Percentiles rank a stretch among this genome's conserved stretches.
Evolutionary conservation across 1,284 basidiomycete genomes (phyloP).

Genomic region (Microstroma glucosiphilum): DNA sequence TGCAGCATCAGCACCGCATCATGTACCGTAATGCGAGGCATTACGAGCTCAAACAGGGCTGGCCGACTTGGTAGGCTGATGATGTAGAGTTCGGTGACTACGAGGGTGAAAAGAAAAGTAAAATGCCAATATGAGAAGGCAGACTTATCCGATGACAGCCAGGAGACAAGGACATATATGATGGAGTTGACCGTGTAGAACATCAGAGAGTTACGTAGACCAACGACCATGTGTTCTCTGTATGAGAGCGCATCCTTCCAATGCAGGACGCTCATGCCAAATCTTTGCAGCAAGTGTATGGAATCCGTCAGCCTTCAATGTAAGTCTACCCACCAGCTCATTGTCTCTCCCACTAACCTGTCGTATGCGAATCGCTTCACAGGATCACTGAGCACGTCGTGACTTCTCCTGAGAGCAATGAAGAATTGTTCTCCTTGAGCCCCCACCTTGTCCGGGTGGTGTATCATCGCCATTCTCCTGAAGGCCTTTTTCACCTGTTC

Average conservation of each 20-base stretch:
- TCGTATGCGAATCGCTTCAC: conserved; percentile 78
- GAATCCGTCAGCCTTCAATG: neutral
- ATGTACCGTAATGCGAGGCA: conserved; percentile 63
- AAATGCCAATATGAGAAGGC: conserved; percentile 48
- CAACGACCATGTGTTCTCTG: conserved; percentile 66
- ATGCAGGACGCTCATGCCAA: conserved; percentile 65
- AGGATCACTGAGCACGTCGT: conserved; percentile 72
- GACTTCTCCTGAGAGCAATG: conserved; percentile 67
- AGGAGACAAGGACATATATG: conserved; percentile 62
- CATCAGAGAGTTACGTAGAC: conserved; percentile 62
- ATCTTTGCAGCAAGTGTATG: conserved; percentile 42
- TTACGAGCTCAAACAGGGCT: conserved; percentile 55
- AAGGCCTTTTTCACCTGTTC: conserved; percentile 66
- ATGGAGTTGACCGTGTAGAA: conserved; percentile 66
- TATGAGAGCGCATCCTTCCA: conserved; percentile 66
- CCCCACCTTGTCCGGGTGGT: conserved; percentile 75
- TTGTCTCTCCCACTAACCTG: conserved; percentile 52
- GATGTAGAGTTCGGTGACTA: conserved; percentile 43
- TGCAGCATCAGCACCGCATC: conserved; percentile 72
- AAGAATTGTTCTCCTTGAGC: conserved; percentile 63
- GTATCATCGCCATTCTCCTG: conserved; percentile 64
- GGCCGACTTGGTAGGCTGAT: conserved; percentile 27
- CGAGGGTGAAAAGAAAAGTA: conserved; percentile 21
- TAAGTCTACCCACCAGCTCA: neutral
- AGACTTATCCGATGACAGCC: conserved; percentile 57